Evolutionary conservation across 768 basidiomycete species (phyloP), one percentile per base, ranked within the genome.

Genomic region (Pleurotus platypus): DNA sequence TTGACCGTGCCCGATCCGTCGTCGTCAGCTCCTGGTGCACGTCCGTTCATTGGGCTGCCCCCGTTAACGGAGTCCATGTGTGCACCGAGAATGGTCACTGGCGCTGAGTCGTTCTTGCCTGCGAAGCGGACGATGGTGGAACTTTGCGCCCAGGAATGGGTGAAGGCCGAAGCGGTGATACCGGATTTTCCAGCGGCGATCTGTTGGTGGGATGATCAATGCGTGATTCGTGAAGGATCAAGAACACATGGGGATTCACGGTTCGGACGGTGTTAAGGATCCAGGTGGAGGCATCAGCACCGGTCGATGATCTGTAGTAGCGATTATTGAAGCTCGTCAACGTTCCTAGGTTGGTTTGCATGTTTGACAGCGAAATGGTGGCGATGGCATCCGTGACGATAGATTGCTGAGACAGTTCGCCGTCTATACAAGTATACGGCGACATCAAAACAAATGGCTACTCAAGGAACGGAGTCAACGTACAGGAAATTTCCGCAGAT

Each of bases 21-120:
- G 60, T 80, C 80, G 49, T 81, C 79, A 0, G 75, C 76, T 49
- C 81, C 80, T 22, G 79, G 80, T 9, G 78, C 78, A 18, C 73
- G 72, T 40, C 76, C 75, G 40, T 62, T 67, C 2, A 71, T 70
- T 0, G 75, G 75, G 40, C 61, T 73, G 60, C 64, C 65, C 37
- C 66, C 65, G 59, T 78, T 78, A 59, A 74, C 74, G 5, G 72
- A 77, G 57, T 78, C 76, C 62, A 78, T 71, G 58, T 77, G 77
- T 5, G 74, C 71, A 18, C 72, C 76, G 40, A 78, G 58, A 55
- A 78, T 72, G 38, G 71, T 69, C 51, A 69, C 61, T 3, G 71
- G 67, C 15, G 63, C 61, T 20, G 65, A 57, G 13, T 67, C 50
- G 27, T 62, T 60, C 5, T 58, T 67, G 8, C 73, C 73, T 18